Evolutionary conservation across 768 basidiomycete genomes (phyloP), one percentile per base, ranked within the genome.

Genomic region (Phylloporus sp.): DNA sequence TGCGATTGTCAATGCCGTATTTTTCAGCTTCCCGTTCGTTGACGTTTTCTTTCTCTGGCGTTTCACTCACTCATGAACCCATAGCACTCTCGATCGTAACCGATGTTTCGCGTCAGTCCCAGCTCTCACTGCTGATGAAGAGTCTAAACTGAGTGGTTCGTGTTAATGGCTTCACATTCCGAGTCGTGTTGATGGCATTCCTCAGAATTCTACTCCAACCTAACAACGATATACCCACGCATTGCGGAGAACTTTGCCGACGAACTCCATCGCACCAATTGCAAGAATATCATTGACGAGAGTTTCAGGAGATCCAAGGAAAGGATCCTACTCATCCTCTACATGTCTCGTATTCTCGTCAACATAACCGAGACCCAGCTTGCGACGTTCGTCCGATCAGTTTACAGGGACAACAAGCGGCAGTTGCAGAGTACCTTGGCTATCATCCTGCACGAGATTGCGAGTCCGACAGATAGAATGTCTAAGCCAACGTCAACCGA

Each of bases 1-100:
- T 11, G 55, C 62, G 4, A 22, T 63, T 35, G 52, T 53, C 20
- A 57, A 61, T 28, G 64, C 60, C 23, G 53, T 69, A 10, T 49
- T 71, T 32, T 55, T 54, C 22, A 31, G 46, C 18, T 54, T 68
- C 43, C 50, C 60, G 49, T 54, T 46, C 26, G 44, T 58, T 49
- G 37, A 41, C 6, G 3, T 48, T n/a, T 39, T 10, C 6, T 33
- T 14, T 36, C 20, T 44, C 18, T 9, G 24, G 9, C 23, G 0
- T 23, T 10, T 8, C 13, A 4, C 37, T 50, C 13, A 55, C 15
- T 10, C 24, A 29, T 5, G 34, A 10, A 29, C 6, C 1, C 36
- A 6, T 34, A 63, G 62, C 14, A 46, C 53, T 0, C 51, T 63
- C 6, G 55, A 61, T 26, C 58, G 50, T 33, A 50, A 24, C 24